Evolutionary conservation across 2,329 filamentous ascomycete genomes (phyloP), one percentile per base, ranked within the genome.

Genomic region (Xylaria polymorpha): DNA sequence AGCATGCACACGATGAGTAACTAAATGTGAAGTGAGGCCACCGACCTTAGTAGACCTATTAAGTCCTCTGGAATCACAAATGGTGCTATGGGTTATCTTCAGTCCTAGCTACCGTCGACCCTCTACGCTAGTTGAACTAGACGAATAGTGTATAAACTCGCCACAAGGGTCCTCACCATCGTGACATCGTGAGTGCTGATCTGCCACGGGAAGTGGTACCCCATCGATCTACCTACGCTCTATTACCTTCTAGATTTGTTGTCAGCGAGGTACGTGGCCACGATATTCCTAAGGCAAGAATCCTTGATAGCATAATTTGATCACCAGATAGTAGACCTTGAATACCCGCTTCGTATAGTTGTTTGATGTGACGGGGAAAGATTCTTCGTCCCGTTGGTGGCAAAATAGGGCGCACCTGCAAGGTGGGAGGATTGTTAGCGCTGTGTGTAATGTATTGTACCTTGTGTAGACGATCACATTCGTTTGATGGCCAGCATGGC

Each of bases 341-440:
- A 68, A 73, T 73, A 73, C 71, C 72, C 74, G 72, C 72, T 69
- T 73, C 72, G 73, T 73, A 10, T 32, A 73, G 71, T 71, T 66
- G 72, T 71, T 68, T 71, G 71, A 70, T 74, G 72, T 74, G 73
- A 72, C 68, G 72, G 71, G 73, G 70, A 73, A 72, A 73, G 51
- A 56, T 60, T 46, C 9, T 22, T 29, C 41, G 56, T 35, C 20
- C 35, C 25, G 35, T n/a, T 62, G 69, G 73, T 73, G 74, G 69
- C 71, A 70, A 73, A 73, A 71, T 66, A 69, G 67, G 61, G 48
- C 61, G 66, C 43, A 71, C 55, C 69, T 29, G 69, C 68, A 61
- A 56, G 72, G 69, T 58, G 35, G 51, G 50, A 66, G 25, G n/a
- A 46, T 37, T 41, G n/a, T 57, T 46, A 71, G 70, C 71, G 68